These are phyloP conservation scores for Neurospora sp. DNA, from an alignment of 495 filamentous ascomycete genomes.

Conservation along the genomic window DNA sequence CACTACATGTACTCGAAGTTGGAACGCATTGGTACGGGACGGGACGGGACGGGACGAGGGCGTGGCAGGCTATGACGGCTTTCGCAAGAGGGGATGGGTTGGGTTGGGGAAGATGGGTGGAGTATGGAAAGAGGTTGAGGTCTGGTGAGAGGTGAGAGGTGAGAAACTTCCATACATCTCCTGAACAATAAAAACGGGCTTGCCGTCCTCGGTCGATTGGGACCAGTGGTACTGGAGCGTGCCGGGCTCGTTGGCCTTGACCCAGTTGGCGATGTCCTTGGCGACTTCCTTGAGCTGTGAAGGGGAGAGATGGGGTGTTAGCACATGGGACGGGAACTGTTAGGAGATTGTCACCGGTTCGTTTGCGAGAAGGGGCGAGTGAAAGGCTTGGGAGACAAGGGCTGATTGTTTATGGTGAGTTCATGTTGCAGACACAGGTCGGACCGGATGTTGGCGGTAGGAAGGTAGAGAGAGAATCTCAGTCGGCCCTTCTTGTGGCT, in stretches of 20 bases:
- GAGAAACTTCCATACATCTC: slow-evolving; percentile 12
- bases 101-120: neutral
- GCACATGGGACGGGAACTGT: neutral
- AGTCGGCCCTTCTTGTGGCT: neutral
- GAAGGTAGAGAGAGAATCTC: neutral
- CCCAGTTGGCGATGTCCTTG: slow-evolving; percentile 3
- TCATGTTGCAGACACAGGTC: neutral
- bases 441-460: neutral
- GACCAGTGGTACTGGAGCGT: slow-evolving; percentile 20
- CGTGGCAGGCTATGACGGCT: neutral
- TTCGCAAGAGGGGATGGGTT: neutral
- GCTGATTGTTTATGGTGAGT: neutral
- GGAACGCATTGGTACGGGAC: neutral
- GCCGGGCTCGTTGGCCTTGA: slow-evolving; percentile 16
- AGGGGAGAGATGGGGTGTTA: neutral
- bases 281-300: slow-evolving; percentile 13
- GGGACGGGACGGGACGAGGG: neutral
- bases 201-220: neutral
- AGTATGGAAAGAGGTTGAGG: neutral
- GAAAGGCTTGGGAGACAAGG: neutral
- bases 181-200: slow-evolving; percentile 14
- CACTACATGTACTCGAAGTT: no score
- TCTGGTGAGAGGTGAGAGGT: neutral
- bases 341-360: neutral
- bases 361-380: neutral